Conservation (phyloP, 257 asterid genomes). For the Fraxinus pennsylvanica region DNA sequence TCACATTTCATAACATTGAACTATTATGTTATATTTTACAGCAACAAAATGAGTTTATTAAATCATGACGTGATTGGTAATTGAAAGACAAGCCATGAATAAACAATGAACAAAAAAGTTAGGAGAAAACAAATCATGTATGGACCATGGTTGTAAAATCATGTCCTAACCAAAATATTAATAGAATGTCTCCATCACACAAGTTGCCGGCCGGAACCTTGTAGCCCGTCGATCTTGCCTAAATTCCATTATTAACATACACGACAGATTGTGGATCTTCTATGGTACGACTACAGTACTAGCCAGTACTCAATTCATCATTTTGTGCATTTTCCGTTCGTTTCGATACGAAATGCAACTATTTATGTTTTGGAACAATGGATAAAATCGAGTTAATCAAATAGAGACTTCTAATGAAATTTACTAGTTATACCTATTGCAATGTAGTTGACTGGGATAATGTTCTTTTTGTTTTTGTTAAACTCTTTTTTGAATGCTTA, state of each 20-base stretch:
- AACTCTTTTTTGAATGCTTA: too few species aligned
- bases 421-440: too few species aligned
- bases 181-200: constrained; percentile 8
- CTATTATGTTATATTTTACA: too few species aligned
- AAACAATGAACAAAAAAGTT: background rate
- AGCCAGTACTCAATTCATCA: background rate
- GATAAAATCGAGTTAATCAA: background rate
- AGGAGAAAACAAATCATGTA: background rate
- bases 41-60: background rate
- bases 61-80: background rate
- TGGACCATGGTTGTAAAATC: background rate
- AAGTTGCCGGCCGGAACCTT: constrained; percentile 1
- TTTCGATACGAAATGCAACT: too few species aligned
- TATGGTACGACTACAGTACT: background rate
- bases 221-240: background rate
- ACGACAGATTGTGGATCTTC: background rate
- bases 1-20: too few species aligned
- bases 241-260: background rate
- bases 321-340: background rate
- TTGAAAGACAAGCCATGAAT: background rate
- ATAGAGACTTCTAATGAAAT: too few species aligned
- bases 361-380: background rate
- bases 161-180: constrained; percentile 7
- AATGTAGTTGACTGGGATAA: too few species aligned
- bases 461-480: too few species aligned